These are phyloP conservation scores for Fibroporia radiculosa DNA, from an alignment of 768 basidiomycete genomes.

Conservation along the genomic window DNA sequence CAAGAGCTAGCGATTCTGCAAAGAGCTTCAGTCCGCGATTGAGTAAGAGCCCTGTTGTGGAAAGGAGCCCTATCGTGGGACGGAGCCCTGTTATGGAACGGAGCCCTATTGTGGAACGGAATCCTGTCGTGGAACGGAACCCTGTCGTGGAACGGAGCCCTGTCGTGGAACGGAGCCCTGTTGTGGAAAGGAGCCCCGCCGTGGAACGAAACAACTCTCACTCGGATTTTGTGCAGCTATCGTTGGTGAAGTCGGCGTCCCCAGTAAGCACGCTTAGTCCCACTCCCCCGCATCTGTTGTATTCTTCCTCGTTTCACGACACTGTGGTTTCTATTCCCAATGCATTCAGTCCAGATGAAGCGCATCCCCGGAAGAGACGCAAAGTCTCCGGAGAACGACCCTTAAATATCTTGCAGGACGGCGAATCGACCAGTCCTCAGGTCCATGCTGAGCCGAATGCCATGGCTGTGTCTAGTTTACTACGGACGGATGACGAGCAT, in stretches of 20 bases:
- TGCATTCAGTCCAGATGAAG: slow-evolving; percentile 10
- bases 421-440: neutral
- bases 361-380: slow-evolving; percentile 16
- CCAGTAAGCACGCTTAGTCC: neutral
- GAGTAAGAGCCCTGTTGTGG: slow-evolving; percentile 10
- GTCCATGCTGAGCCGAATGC: neutral
- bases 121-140: too few relatives aligned
- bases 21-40: neutral
- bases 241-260: neutral
- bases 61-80: neutral
- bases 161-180: neutral
- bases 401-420: neutral
- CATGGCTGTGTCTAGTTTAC: too few relatives aligned
- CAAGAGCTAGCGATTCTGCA: neutral
- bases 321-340: too few relatives aligned
- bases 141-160: too few relatives aligned
- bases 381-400: slow-evolving; percentile 8
- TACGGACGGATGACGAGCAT: too few relatives aligned
- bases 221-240: neutral
- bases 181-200: too few relatives aligned
- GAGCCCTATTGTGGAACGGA: too few relatives aligned
- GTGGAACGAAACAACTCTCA: neutral
- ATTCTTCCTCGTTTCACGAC: too few relatives aligned
- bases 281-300: too few relatives aligned
- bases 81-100: neutral